phyloP scores from a whole-genome alignment of 441 rosid genomes.

The Corymbia calophylla region DNA sequence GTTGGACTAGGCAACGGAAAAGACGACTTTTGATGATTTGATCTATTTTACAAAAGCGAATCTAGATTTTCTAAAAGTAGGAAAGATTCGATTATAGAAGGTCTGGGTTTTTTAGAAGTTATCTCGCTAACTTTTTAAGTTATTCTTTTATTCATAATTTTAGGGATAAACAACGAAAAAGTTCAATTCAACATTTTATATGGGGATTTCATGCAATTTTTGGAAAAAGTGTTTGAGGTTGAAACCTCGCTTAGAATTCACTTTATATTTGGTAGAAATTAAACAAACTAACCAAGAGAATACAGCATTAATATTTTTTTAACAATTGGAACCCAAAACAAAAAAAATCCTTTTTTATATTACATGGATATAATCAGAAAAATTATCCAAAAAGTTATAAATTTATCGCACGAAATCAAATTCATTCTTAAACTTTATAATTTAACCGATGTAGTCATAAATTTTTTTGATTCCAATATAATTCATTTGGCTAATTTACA shows the following conservation, averaged over 20 bases:
- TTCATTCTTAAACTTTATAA: not conserved
- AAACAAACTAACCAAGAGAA: not conserved
- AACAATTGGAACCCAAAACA: not conserved
- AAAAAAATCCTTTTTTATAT: not conserved
- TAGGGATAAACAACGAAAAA: not conserved
- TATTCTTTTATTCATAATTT: not conserved
- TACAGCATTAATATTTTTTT: not conserved
- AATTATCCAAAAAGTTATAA: not conserved
- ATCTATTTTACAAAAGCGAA: not conserved
- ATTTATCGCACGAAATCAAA: not conserved
- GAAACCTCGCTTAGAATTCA: not conserved
- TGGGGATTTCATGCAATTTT: not conserved
- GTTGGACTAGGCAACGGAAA: not conserved
- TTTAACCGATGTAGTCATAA: not conserved
- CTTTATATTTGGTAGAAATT: not conserved
- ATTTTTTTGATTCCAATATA: fast-evolving
- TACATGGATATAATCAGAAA: not conserved
- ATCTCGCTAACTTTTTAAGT: not conserved
- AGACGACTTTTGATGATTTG: not conserved
- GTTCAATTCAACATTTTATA: not conserved
- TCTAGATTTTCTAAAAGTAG: not conserved
- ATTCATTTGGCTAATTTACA: not conserved
- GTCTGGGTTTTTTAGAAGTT: not conserved
- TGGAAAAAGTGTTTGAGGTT: not conserved
- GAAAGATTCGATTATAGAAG: not conserved